These are phyloP conservation scores for Trametes hirsuta DNA, from an alignment of 1,284 basidiomycete species.

Conservation along the genomic window DNA sequence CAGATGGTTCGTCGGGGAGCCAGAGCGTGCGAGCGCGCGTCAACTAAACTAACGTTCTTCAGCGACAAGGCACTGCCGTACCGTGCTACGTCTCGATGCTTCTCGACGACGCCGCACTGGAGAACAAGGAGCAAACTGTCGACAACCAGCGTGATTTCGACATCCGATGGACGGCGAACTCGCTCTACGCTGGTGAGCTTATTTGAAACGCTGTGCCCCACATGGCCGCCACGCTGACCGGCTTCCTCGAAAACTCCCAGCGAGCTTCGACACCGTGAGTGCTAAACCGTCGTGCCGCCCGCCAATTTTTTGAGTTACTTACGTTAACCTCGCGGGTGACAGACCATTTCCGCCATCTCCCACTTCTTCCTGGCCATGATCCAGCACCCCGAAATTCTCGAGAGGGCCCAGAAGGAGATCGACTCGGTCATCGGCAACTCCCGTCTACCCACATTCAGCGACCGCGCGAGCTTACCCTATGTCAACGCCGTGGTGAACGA, in stretches of 20 bases:
- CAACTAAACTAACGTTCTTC: neutral
- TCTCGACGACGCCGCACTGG: conserved; percentile 43
- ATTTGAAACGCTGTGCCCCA: neutral
- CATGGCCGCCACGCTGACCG: neutral
- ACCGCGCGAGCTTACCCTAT: conserved; percentile 49
- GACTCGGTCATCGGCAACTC: conserved; percentile 43
- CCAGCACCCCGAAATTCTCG: conserved; percentile 44
- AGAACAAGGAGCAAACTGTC: conserved; percentile 27
- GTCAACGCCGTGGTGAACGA: conserved; percentile 49
- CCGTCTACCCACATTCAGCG: conserved; percentile 48
- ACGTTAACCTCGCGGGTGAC: neutral
- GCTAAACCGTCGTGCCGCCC: neutral
- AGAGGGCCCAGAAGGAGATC: conserved; percentile 48
- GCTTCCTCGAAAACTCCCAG: conserved; percentile 27
- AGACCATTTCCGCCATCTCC: conserved; percentile 44
- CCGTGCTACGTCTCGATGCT: conserved; percentile 67
- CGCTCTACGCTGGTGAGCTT: conserved; percentile 60
- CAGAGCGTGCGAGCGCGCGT: conserved; percentile 33
- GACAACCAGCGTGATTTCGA: conserved; percentile 55
- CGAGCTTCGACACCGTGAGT: conserved; percentile 62
- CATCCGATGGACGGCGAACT: conserved; percentile 72
- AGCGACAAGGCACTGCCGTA: conserved; percentile 57
- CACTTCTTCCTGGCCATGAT: conserved; percentile 50
- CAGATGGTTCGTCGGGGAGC: conserved; percentile 44
- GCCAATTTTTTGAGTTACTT: neutral